phyloP scores from a whole-genome alignment of 805 yeast species.

The Nakazawaea wickerhamii region DNA sequence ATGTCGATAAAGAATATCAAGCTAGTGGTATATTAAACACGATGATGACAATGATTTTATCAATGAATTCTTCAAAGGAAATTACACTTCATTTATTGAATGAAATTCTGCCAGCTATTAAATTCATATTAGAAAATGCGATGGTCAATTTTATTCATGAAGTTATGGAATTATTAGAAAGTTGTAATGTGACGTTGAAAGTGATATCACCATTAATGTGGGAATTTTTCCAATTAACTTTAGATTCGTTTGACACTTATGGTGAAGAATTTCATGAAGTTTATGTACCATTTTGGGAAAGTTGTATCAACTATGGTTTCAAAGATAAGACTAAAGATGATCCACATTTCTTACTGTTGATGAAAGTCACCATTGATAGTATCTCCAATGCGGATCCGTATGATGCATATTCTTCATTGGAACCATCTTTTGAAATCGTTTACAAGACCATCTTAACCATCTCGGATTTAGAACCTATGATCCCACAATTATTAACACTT shows the following conservation, averaged over 20 bases:
- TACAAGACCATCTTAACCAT: constrained; percentile 23
- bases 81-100: constrained; percentile 61
- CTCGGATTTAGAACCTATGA: constrained; percentile 39
- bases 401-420: constrained; percentile 17
- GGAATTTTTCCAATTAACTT: constrained; percentile 36
- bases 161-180: constrained; percentile 62
- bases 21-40: constrained; percentile 80
- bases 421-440: constrained; percentile 12
- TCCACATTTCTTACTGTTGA: constrained; percentile 18
- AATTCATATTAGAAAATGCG: constrained; percentile 57
- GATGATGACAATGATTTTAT: constrained; percentile 70
- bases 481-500: constrained; percentile 30
- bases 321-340: constrained; percentile 15
- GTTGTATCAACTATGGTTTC: constrained; percentile 42
- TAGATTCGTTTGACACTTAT: constrained; percentile 44
- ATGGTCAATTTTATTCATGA: constrained; percentile 74
- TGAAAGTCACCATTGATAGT: constrained; percentile 23
- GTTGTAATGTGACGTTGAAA: constrained; percentile 59
- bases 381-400: constrained; percentile 18
- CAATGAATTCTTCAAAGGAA: constrained; percentile 73
- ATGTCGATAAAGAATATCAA: constrained; percentile 71
- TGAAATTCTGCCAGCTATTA: constrained; percentile 63
- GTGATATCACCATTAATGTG: constrained; percentile 38
- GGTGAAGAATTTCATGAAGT: constrained; percentile 46
- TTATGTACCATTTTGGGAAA: constrained; percentile 44